Conservation (phyloP, 495 filamentous ascomycete genomes). For the Oidiodendron maius region DNA sequence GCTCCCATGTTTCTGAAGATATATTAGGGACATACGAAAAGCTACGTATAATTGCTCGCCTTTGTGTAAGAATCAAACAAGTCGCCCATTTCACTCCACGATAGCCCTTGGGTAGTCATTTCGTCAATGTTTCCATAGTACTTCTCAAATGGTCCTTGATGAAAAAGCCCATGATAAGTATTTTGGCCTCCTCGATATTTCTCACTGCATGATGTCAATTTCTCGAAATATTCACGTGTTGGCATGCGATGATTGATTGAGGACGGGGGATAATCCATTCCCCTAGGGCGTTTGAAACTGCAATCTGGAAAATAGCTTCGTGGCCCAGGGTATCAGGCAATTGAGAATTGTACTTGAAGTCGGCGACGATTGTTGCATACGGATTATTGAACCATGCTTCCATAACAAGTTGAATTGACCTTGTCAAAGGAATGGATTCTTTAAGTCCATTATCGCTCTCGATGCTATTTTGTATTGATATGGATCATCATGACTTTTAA, state of each 20-base stretch:
- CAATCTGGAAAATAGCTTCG: constrained; percentile 6
- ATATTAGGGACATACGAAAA: background rate
- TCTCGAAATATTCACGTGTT: background rate
- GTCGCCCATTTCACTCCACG: background rate
- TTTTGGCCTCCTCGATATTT: background rate
- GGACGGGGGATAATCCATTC: constrained; percentile 6
- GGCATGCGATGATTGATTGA: constrained; percentile 5
- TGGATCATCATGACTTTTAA: too few species aligned
- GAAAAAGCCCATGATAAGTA: background rate
- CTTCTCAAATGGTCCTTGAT: background rate
- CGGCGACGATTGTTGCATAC: constrained; percentile 3
- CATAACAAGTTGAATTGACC: constrained; percentile 3
- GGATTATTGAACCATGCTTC: constrained; percentile 2
- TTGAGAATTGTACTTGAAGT: constrained; percentile 1
- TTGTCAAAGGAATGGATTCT: too few species aligned
- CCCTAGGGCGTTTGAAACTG: background rate
- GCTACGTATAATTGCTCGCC: background rate
- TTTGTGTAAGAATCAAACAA: background rate
- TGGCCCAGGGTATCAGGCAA: background rate
- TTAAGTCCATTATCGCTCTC: too few species aligned
- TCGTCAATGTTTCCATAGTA: background rate
- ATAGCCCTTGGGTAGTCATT: background rate
- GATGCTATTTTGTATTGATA: too few species aligned
- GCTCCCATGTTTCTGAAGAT: background rate
- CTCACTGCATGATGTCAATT: background rate